Percentiles rank a stretch among this genome's conserved stretches.
These are phyloP conservation scores for Globisporangium yorkense DNA, from an alignment of 352 stramenopile genomes.

Conservation along the genomic window DNA sequence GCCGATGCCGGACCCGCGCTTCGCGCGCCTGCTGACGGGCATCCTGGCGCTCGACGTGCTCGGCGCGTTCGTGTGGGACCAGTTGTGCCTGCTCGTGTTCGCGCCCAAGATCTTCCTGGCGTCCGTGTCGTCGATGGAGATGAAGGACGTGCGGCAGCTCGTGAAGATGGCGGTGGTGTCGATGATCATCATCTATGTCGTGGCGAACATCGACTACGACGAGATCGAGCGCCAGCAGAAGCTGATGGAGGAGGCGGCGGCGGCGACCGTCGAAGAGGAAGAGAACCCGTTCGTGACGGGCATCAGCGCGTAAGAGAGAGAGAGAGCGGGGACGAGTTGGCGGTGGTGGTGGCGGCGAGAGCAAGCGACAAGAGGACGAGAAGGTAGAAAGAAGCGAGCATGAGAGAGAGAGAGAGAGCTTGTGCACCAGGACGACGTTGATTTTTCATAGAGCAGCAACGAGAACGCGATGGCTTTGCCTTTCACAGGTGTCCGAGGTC, in stretches of 20 bases:
- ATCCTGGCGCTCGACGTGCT: slow-evolving; percentile 82
- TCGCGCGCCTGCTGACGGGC: slow-evolving; percentile 74
- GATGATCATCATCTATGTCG: slow-evolving; percentile 79
- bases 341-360: neutral
- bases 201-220: slow-evolving; percentile 88
- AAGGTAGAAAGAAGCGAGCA: neutral
- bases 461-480: neutral
- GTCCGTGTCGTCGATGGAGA: slow-evolving; percentile 63
- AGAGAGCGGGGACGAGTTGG: neutral
- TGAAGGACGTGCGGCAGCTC: slow-evolving; percentile 75
- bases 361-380: neutral
- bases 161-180: slow-evolving; percentile 84
- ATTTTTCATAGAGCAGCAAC: slow-evolving; percentile 2
- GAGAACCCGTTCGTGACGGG: slow-evolving; percentile 12
- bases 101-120: slow-evolving; percentile 85
- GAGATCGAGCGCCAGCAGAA: slow-evolving; percentile 87
- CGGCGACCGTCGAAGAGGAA: slow-evolving; percentile 11
- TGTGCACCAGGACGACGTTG: neutral
- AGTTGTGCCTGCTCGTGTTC: slow-evolving; percentile 80
- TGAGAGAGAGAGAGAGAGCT: neutral
- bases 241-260: slow-evolving; percentile 54
- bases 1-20: slow-evolving; percentile 84
- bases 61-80: slow-evolving; percentile 83
- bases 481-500: neutral
- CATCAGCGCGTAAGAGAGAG: slow-evolving; percentile 13